A percentile compares a stretch with the other conserved stretches of the same genome.
Conservation (phyloP, 495 filamentous ascomycete species). For the Penicillium dipodomyicola region DNA sequence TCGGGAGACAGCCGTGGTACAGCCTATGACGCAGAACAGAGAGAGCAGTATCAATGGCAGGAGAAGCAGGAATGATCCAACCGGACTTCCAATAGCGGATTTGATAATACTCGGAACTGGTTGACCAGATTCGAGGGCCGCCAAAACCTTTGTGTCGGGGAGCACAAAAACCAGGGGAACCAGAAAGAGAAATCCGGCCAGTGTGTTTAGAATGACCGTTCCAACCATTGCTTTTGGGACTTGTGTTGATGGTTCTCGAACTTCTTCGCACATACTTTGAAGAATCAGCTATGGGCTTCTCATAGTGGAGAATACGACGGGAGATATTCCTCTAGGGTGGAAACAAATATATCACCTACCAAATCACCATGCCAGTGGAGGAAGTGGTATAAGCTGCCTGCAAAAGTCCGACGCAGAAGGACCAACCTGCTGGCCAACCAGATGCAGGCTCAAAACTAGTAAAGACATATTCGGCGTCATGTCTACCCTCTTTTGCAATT, state of each 20-base stretch:
- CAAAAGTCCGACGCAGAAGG: slow-evolving; percentile 55
- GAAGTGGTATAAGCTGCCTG: slow-evolving; percentile 55
- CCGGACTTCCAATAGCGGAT: slow-evolving; percentile 20
- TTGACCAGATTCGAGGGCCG: slow-evolving; percentile 54
- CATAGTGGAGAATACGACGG: neutral
- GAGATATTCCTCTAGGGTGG: neutral
- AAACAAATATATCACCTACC: slow-evolving; percentile 11
- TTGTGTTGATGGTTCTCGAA: slow-evolving; percentile 57
- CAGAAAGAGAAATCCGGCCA: slow-evolving; percentile 64
- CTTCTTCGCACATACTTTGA: slow-evolving; percentile 55
- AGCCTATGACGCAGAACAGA: slow-evolving; percentile 58
- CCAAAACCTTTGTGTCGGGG: slow-evolving; percentile 51
- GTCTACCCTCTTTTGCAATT: slow-evolving; percentile 46
- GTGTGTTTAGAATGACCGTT: slow-evolving; percentile 59
- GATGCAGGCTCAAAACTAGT: slow-evolving; percentile 49
- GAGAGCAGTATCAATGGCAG: slow-evolving; percentile 65
- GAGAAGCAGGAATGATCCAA: slow-evolving; percentile 62
- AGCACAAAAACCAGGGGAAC: slow-evolving; percentile 57
- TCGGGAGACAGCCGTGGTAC: slow-evolving; percentile 63
- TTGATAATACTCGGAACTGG: slow-evolving; percentile 21
- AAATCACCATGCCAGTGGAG: slow-evolving; percentile 46
- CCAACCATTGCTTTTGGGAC: slow-evolving; percentile 65
- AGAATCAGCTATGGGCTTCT: too few relatives aligned
- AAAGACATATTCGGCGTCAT: slow-evolving; percentile 54
- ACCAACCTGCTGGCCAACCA: slow-evolving; percentile 59